These are phyloP conservation scores for Trichoderma gamsii DNA, from an alignment of 495 filamentous ascomycete genomes.

Conservation along the genomic window DNA sequence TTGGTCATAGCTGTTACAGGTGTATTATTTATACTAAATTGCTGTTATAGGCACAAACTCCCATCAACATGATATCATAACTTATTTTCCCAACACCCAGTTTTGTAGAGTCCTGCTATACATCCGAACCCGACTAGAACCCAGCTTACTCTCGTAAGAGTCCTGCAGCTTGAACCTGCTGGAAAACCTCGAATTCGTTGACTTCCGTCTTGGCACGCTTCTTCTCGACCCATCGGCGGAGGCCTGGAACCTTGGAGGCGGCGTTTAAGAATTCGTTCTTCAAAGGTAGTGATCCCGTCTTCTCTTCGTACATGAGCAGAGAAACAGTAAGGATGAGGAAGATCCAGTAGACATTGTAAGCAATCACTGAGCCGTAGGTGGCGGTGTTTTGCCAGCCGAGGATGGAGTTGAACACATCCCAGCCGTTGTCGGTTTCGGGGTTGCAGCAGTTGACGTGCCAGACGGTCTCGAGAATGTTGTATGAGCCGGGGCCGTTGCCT, in stretches of 20 bases:
- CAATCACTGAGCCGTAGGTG: constrained; percentile 74
- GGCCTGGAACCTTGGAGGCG: constrained; percentile 1
- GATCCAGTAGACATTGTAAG: constrained; percentile 87
- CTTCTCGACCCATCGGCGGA: not conserved
- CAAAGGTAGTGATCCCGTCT: constrained; percentile 60
- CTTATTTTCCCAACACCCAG: not conserved
- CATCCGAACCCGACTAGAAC: not conserved
- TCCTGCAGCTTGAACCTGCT: constrained; percentile 1
- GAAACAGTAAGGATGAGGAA: constrained; percentile 55
- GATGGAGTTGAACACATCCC: constrained; percentile 83
- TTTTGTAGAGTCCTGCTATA: not conserved
- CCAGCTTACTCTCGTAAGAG: not conserved
- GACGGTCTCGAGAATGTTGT: constrained; percentile 60
- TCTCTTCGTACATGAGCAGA: constrained; percentile 60
- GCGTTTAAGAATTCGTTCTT: constrained; percentile 16
- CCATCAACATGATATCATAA: not conserved
- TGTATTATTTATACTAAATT: not conserved
- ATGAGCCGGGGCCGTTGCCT: constrained; percentile 61
- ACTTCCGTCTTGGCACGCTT: not conserved
- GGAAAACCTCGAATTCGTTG: not conserved
- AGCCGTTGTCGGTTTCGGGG: constrained; percentile 68
- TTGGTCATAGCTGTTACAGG: no score
- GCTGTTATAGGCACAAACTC: not conserved
- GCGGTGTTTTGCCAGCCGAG: constrained; percentile 87
- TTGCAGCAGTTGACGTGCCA: constrained; percentile 69